These are phyloP conservation scores for Nannizziopsis arthrosporioides DNA, from an alignment of 2,329 filamentous ascomycete species.

Conservation along the genomic window DNA sequence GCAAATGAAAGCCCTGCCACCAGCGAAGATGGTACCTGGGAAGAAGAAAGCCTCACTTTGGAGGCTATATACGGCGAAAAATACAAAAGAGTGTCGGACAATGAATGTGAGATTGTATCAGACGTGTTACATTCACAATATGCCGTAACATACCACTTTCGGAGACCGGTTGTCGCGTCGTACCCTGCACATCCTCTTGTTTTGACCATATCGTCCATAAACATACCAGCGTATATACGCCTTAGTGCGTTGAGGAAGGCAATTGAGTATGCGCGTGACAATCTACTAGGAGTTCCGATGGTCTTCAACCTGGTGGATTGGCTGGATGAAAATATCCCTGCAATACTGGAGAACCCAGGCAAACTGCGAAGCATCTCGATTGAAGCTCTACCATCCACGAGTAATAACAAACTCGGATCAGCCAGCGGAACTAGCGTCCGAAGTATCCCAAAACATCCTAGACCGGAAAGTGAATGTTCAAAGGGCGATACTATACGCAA, in stretches of 20 bases:
- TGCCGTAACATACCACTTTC: slow-evolving; percentile 50
- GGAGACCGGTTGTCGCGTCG: slow-evolving; percentile 48
- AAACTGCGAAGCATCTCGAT: slow-evolving; percentile 73
- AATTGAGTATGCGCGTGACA: slow-evolving; percentile 56
- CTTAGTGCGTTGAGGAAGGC: slow-evolving; percentile 73
- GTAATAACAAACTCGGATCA: slow-evolving; percentile 36
- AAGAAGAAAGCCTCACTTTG: slow-evolving; percentile 71
- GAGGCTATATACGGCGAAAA: slow-evolving; percentile 75
- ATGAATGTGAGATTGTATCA: slow-evolving; percentile 60
- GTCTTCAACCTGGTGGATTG: slow-evolving; percentile 84
- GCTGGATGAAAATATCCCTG: slow-evolving; percentile 72
- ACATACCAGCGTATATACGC: slow-evolving; percentile 83
- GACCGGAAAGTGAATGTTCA: slow-evolving; percentile 48
- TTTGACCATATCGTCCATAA: slow-evolving; percentile 54
- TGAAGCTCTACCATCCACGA: slow-evolving; percentile 53
- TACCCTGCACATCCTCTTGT: slow-evolving; percentile 63
- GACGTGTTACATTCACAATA: slow-evolving; percentile 38
- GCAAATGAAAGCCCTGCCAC: slow-evolving; percentile 15
- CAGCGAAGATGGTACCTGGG: slow-evolving; percentile 55
- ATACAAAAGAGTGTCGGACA: slow-evolving; percentile 49
- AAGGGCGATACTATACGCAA: slow-evolving; percentile 48
- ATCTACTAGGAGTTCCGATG: slow-evolving; percentile 74
- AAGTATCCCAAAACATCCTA: slow-evolving; percentile 47
- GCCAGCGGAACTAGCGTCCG: slow-evolving; percentile 17
- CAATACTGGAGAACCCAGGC: slow-evolving; percentile 75